Conservation (phyloP, 768 basidiomycete genomes). For the Podaxis sp. region DNA sequence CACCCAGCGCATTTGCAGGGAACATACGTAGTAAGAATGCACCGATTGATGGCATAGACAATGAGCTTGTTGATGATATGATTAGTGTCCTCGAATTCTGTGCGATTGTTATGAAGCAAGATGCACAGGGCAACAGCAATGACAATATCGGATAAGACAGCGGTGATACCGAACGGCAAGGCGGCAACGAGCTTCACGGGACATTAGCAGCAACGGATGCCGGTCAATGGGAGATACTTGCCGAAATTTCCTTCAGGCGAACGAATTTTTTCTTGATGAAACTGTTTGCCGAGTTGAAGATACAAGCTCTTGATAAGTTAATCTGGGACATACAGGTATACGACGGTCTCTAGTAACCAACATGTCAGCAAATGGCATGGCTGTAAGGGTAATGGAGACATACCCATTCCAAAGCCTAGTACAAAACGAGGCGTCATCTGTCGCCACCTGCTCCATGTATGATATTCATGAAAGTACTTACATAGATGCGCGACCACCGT, state of each 20-base stretch:
- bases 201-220: neutral
- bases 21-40: conserved; percentile 50
- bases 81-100: conserved; percentile 42
- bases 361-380: neutral
- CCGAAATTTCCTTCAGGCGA: conserved; percentile 34
- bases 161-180: conserved; percentile 44
- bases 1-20: neutral
- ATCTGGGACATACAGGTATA: conserved; percentile 30
- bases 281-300: conserved; percentile 22
- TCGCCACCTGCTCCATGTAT: neutral
- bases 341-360: conserved; percentile 33
- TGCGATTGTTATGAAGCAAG: conserved; percentile 39
- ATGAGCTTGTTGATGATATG: conserved; percentile 44
- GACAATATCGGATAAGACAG: conserved; percentile 46
- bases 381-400: conserved; percentile 3
- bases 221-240: conserved; percentile 18
- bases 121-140: conserved; percentile 44
- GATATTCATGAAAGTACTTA: conserved; percentile 22
- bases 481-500: conserved; percentile 41
- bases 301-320: neutral
- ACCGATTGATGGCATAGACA: conserved; percentile 50
- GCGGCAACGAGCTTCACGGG: conserved; percentile 31
- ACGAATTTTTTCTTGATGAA: conserved; percentile 38
- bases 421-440: neutral
- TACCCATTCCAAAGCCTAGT: conserved; percentile 42